Evolutionary conservation across 176 grass and related monocot species (phyloP).

Genomic region (Avena sativa): DNA sequence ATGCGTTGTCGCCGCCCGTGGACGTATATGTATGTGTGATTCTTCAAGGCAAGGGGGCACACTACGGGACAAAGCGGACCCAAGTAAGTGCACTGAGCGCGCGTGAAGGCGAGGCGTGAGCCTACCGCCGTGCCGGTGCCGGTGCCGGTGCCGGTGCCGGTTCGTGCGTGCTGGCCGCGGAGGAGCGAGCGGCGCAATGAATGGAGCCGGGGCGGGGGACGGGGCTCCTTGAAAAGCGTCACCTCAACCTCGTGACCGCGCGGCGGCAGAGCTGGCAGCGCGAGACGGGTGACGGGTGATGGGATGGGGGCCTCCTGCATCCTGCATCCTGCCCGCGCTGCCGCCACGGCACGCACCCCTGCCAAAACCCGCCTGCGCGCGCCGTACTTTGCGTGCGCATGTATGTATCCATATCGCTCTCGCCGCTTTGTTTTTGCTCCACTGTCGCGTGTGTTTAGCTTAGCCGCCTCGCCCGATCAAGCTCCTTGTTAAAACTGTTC

Average conservation of each 20-base stretch:
- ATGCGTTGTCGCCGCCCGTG: neutral
- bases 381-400: neutral
- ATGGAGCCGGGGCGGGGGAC: slow-evolving; percentile 19
- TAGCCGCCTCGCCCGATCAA: too few species aligned
- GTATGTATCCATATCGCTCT: neutral
- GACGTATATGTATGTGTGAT: neutral
- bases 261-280: neutral
- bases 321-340: neutral
- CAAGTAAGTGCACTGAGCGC: neutral
- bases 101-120: neutral
- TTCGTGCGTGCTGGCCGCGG: too few species aligned
- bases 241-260: slow-evolving; percentile 55
- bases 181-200: slow-evolving; percentile 30
- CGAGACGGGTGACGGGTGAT: neutral
- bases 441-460: neutral
- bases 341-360: neutral
- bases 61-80: neutral
- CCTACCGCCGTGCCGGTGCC: too few species aligned
- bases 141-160: neutral
- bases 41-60: neutral
- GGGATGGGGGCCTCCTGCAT: neutral
- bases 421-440: neutral
- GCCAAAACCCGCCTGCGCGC: slow-evolving; percentile 21
- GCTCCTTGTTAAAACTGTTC: too few species aligned
- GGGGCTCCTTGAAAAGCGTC: slow-evolving; percentile 35